Percentiles rank a stretch among this genome's conserved stretches.
Conservation (phyloP, 495 filamentous ascomycete species). For the Glutinoglossum americanum region DNA sequence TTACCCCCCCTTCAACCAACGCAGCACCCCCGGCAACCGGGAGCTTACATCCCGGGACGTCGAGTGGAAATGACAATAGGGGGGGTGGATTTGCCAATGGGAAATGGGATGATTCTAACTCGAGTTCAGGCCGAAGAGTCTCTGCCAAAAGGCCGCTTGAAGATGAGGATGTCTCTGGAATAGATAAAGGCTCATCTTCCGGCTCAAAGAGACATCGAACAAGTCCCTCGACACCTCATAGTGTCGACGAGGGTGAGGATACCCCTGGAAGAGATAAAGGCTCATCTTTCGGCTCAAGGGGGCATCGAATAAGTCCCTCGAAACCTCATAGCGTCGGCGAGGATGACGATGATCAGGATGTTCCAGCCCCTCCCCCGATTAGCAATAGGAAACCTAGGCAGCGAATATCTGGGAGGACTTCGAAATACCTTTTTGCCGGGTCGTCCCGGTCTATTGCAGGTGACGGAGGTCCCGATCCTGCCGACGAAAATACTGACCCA, state of each 20-base stretch:
- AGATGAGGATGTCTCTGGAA: neutral
- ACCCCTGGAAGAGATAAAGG: no score
- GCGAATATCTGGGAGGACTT: constrained; percentile 17
- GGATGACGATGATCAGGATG: neutral
- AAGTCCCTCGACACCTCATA: neutral
- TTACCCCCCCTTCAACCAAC: neutral
- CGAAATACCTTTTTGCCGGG: constrained; percentile 27
- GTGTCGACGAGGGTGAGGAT: neutral
- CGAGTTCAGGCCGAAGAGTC: neutral
- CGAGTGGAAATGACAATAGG: neutral
- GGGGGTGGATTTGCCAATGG: neutral
- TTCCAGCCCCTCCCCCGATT: neutral
- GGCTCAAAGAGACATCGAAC: neutral
- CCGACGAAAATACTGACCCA: constrained; percentile 27
- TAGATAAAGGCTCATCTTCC: neutral
- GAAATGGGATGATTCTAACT: neutral
- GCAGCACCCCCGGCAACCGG: neutral
- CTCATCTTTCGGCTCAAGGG: neutral
- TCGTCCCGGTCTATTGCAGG: constrained; percentile 13
- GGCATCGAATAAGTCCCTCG: neutral
- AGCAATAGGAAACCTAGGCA: neutral
- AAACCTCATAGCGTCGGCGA: neutral
- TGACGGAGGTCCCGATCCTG: constrained; percentile 7
- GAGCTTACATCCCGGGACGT: neutral
- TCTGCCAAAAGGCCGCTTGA: neutral